These are phyloP conservation scores for Fusarium cyanostomum DNA, from an alignment of 2,329 filamentous ascomycete genomes.

Conservation along the genomic window DNA sequence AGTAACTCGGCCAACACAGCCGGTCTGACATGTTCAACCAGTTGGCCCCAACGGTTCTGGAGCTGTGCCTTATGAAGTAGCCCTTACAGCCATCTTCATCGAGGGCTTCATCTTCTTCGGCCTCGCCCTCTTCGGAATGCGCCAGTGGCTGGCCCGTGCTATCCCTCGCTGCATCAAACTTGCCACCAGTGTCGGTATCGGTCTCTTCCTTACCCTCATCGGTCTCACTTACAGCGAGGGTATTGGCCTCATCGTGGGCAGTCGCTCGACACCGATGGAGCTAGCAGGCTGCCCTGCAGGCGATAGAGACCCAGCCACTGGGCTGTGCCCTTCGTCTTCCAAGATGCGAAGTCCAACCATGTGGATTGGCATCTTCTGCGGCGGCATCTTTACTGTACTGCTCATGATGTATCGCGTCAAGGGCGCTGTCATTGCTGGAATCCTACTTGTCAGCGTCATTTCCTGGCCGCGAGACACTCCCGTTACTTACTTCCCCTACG, in stretches of 20 bases:
- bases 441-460: constrained; percentile 84
- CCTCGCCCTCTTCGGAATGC: constrained; percentile 80
- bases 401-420: constrained; percentile 88
- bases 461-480: constrained; percentile 83
- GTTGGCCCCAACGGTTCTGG: constrained; percentile 81
- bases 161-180: constrained; percentile 88
- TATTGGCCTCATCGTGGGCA: constrained; percentile 80
- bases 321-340: constrained; percentile 65
- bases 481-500: constrained; percentile 85
- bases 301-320: constrained; percentile 44
- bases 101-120: constrained; percentile 88
- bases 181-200: constrained; percentile 86
- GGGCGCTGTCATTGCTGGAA: constrained; percentile 85
- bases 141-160: constrained; percentile 86
- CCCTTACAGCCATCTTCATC: constrained; percentile 86
- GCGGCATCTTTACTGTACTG: constrained; percentile 80
- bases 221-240: constrained; percentile 83
- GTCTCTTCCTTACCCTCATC: constrained; percentile 81
- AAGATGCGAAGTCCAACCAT: constrained; percentile 87
- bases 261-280: constrained; percentile 73
- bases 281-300: constrained; percentile 74
- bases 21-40: constrained; percentile 31
- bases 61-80: constrained; percentile 76
- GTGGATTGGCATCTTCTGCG: constrained; percentile 91
- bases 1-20: not conserved